Evolutionary conservation across 352 stramenopile genomes (phyloP), one percentile per base, ranked within the genome.

Genomic region (Phytophthora citricola): DNA sequence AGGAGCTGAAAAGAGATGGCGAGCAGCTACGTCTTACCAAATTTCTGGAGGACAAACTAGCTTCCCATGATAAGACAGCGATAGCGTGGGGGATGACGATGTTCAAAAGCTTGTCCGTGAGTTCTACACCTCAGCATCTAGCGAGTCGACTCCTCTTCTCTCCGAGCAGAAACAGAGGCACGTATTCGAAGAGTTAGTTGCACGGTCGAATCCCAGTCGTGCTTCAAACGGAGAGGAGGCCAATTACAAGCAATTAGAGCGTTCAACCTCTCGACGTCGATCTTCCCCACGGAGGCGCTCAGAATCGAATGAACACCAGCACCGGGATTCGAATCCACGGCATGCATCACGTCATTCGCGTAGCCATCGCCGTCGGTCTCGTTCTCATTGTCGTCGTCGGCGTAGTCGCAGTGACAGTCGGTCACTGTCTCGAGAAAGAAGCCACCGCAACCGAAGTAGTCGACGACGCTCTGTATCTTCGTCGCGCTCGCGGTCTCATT

Each of bases 401-500:
- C 50, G 54, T 15, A 65, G 46, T 59, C 70, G 38, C 38, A 75
- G 68, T 55, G 24, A 58, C 7, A 78, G 61, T 20, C 60, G 65
- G 46, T 63, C 62, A 27, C 11, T 61, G 27, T 71, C 66, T 45
- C 49, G 57, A 46, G 41, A 48, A 24, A 69, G 43, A 11, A 38
- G 62, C 9, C 50, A 61, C 24, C 59, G 48, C 9, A 74, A 56
- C 27, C 57, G 39, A 49, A 63, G 60, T 29, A 68, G 66, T 39
- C 61, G 49, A 22, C 52, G 50, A 39, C 70, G 61, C 32, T 86
- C 75, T 5, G 32, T 31, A 31, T 86, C 76, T 45, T 74, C 59
- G 15, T 85, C 73, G 14, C 63, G 65, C 11, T 83, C 72, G 10
- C 53, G 66, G 20, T 85, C 77, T 15, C 65, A 58, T n/a, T 69